Percentiles rank a stretch among this genome's conserved stretches.
phyloP scores from a whole-genome alignment of 2,329 filamentous ascomycete genomes.

The Herpotrichia juniperi region DNA sequence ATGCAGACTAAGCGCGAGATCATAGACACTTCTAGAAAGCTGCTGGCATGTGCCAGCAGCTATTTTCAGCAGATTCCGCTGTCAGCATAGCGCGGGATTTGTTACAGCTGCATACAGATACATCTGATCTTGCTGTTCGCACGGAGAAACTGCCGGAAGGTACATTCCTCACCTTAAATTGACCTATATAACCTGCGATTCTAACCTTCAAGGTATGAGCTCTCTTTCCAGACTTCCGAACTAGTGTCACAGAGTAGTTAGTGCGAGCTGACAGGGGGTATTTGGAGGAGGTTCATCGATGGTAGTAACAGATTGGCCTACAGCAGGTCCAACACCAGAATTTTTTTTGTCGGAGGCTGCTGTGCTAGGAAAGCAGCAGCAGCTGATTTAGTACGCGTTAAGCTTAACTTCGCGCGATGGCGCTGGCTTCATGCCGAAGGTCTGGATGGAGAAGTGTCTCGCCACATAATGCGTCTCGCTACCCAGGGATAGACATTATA shows the following conservation, averaged over 20 bases:
- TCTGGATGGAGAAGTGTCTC: conserved; percentile 7
- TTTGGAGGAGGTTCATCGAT: background rate
- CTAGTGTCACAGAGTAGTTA: background rate
- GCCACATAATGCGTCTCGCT: conserved; percentile 7
- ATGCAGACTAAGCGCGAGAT: background rate
- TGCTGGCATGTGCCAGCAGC: background rate
- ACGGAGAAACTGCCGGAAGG: conserved; percentile 1
- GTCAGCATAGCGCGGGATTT: background rate
- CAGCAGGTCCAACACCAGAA: too few relatives aligned
- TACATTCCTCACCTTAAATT: background rate
- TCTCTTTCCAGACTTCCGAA: background rate
- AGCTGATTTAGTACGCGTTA: too few relatives aligned
- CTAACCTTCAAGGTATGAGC: background rate
- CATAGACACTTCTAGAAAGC: background rate
- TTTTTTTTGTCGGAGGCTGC: too few relatives aligned
- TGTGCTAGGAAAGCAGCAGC: too few relatives aligned
- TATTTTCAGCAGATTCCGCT: background rate
- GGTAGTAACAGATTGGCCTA: too few relatives aligned
- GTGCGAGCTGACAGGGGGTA: background rate
- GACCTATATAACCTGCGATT: background rate
- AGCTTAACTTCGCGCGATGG: background rate
- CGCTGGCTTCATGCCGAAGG: conserved; percentile 5
- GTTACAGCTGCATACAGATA: background rate
- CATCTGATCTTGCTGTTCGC: conserved; percentile 2
- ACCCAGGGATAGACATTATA: conserved; percentile 5